Conservation (phyloP, 2,329 filamentous ascomycete species). For the Claviceps arundinis region DNA sequence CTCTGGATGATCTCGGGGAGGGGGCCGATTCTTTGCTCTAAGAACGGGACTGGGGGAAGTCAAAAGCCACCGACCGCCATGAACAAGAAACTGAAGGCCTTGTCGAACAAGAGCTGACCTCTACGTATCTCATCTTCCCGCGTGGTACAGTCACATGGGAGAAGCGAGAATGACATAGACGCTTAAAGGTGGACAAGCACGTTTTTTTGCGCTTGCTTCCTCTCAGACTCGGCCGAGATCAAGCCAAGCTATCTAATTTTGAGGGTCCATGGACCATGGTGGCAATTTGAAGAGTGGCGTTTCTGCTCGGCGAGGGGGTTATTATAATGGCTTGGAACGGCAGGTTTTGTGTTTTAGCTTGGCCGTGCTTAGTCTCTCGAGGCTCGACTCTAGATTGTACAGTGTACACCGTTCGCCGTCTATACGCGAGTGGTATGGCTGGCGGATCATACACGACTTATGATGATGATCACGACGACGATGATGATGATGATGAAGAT, state of each 20-base stretch:
- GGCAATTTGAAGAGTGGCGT: not conserved
- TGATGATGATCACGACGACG: not conserved
- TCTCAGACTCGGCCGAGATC: not conserved
- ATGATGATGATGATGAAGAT: not conserved
- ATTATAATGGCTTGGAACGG: not conserved
- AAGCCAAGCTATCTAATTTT: not conserved
- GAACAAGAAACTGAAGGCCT: not conserved
- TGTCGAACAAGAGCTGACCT: not conserved
- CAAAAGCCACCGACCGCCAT: not conserved
- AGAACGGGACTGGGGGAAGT: not conserved
- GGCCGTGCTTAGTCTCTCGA: not conserved
- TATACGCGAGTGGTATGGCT: too few species aligned
- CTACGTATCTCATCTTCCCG: not conserved
- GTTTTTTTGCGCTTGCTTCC: not conserved
- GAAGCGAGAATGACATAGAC: not conserved
- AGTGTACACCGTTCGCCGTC: too few species aligned
- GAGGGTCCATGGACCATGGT: not conserved
- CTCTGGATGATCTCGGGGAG: not conserved
- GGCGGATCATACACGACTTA: not conserved
- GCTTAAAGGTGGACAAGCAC: not conserved
- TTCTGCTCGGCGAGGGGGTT: not conserved
- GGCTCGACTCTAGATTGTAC: too few species aligned
- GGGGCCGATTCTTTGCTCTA: not conserved
- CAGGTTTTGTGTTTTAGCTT: not conserved
- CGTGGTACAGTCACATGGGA: not conserved